Base-by-base conservation (phyloP, 352 stramenopile genomes). In the Pythium rishiriense region DNA sequence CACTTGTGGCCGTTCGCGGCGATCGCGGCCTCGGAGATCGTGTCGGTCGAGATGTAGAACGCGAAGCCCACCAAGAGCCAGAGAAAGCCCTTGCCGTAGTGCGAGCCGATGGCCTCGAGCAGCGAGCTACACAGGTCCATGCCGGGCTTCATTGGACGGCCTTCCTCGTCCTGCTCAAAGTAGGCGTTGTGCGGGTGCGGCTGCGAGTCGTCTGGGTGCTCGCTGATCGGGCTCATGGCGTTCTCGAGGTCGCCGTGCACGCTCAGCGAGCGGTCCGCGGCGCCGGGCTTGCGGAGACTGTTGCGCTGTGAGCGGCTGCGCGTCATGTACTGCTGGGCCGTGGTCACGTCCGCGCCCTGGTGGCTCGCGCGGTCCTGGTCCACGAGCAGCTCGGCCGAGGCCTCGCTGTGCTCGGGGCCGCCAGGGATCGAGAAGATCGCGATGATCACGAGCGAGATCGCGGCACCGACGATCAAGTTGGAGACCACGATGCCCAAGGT, bases 51-150 rank as follows among this genome's bases (percentile, higher is more conserved):
- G 25, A 87, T 78, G 71, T 89, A 91, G 48, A 86, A 87, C 33
- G 77, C 37, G 64, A 81, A 88, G 29, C 82, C 82, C 28, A 81
- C 55, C 5, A 82, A 70, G 7, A 91, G 35, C 82, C 82, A 91
- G 0, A 91, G 37, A 48, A 91, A 87, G 28, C 79, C 82, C 63
- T 91, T 91, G 42, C 75, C 53, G 64, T 76, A 81, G 17, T 89
- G 62, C 29, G 79, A 83, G 46, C 67, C 66, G 12, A 78, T 52
- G 28, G 28, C 46, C n/a, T 63, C 56, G 33, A 58, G 37, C 25
- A 66, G 17, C 59, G 25, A 47, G 28, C 15, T n/a, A 17, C 42
- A 35, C 24, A 25, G 5, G 21, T 37, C 35, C 7, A 37, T 33
- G 15, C 55, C 53, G 31, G 11, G n/a, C 45, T 59, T 45, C 42